phyloP scores from a whole-genome alignment of 129 eudicot species.

The Cynara cardunculus region DNA sequence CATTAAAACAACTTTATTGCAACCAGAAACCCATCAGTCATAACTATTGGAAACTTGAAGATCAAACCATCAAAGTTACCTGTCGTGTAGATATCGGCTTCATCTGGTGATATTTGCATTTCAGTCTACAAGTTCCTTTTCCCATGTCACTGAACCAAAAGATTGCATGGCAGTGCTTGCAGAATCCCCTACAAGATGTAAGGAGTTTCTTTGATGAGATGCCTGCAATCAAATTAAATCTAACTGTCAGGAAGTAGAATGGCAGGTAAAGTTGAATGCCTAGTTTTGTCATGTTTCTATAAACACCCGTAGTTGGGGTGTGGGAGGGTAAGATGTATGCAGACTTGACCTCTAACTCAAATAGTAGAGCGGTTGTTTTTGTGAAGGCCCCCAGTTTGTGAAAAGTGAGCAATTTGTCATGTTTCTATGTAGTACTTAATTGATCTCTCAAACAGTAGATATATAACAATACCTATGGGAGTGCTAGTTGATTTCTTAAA shows the following conservation, averaged over 20 bases:
- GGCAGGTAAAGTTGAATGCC: neutral
- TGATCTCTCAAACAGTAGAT: neutral
- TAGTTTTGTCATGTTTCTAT: too few species aligned
- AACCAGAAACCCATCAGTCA: neutral
- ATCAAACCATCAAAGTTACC: conserved; percentile 31
- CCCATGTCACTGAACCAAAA: conserved; percentile 56
- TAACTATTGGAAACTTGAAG: neutral
- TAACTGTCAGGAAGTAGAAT: neutral
- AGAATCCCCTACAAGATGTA: conserved; percentile 58
- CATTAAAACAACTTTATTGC: neutral
- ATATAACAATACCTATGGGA: neutral
- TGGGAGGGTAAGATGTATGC: too few species aligned
- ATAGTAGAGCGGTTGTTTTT: too few species aligned
- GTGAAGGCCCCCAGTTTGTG: too few species aligned
- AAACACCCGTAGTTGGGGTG: too few species aligned
- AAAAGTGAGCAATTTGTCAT: too few species aligned
- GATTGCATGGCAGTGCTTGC: conserved; percentile 47
- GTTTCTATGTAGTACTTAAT: neutral
- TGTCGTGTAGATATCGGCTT: conserved; percentile 46
- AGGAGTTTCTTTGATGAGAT: conserved; percentile 34
- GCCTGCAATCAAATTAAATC: conserved; percentile 30
- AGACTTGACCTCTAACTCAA: too few species aligned
- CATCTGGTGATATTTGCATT: conserved; percentile 38
- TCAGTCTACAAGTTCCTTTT: conserved; percentile 5
- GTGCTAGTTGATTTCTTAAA: neutral